Percentiles rank a stretch among this genome's conserved stretches.
Evolutionary conservation across 2,329 filamentous ascomycete species (phyloP).

Genomic region (Drechslerella coelobrocha): DNA sequence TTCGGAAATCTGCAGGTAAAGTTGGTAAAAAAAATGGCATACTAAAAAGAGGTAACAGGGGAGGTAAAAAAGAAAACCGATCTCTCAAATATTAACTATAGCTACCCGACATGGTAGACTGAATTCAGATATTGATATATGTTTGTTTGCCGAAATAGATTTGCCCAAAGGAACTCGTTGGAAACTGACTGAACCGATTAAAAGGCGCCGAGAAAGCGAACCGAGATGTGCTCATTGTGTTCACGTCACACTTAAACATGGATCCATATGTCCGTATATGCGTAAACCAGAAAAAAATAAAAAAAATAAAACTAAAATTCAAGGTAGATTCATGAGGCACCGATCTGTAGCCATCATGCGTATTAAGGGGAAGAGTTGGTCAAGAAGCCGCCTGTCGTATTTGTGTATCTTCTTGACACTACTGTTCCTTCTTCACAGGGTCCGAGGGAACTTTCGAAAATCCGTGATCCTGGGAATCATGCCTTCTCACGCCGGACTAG

Average conservation of each 20-base stretch:
- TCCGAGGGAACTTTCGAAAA: slow-evolving; percentile 47
- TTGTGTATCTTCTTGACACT: slow-evolving; percentile 11
- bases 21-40: slow-evolving; percentile 1
- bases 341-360: no score
- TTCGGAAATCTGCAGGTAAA: neutral
- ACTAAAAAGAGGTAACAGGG: slow-evolving; percentile 3
- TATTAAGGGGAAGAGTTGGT: slow-evolving; percentile 4
- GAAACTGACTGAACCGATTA: neutral
- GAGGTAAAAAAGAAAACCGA: neutral
- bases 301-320: no score
- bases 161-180: no score
- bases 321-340: no score
- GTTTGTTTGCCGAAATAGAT: neutral
- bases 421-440: slow-evolving; percentile 46
- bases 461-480: slow-evolving; percentile 51
- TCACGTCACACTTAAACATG: neutral
- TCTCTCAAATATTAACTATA: neutral
- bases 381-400: neutral
- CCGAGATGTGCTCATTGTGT: neutral
- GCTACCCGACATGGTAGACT: neutral
- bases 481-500: slow-evolving; percentile 51
- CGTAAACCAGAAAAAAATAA: neutral
- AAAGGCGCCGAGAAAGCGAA: neutral
- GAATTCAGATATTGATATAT: neutral
- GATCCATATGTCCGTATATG: neutral